Evolutionary conservation across 257 asterid species (phyloP), one percentile per base, ranked within the genome.

Genomic region (Nicotiana benthamiana): DNA sequence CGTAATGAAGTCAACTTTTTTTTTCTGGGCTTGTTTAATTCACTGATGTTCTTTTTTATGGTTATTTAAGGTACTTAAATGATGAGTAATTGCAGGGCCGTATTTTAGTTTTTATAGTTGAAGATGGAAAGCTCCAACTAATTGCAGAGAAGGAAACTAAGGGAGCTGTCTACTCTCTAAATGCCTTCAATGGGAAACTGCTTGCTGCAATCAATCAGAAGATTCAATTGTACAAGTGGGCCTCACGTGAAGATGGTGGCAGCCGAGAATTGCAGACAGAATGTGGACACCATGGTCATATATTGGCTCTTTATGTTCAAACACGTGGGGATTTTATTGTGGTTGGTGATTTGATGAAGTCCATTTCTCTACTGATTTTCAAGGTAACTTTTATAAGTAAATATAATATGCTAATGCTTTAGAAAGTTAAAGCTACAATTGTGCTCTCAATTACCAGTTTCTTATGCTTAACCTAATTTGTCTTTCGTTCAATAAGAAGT

Each of bases 201-300:
- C 97, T 96, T 82, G 98, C 99, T 84, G 99, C 98, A 46, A 94
- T 96, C 60, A 94, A 96, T 86, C 99, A 96, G 87, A 92, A 94
- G 91, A 96, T 96, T 87, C 98, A 94, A 83, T 80, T 96, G 89
- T 96, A 96, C 83, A 94, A 96, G 86, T 96, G 98, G 97, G 89
- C 87, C 96, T 97, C 90, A 8, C 96, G 97, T 17, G 99, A 92
- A 61, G 98, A 96, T 62, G 94, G 78, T 26, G 78, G 97, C 66
- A 86, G 97, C 77, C 96, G 86, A 62, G 99, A 96, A 88, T 80
- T 96, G 92, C 99, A 96, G 85, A 91, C 97, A 24, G 98, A 96
- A 88, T 92, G 98, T 48, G 99, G 99, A 79, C 99, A 96, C 80
- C 97, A 96, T 67, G 98, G 98, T 15, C 99, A 96, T 91, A 94